phyloP scores from a whole-genome alignment of 305 asterid species.

The Fraxinus platypoda region DNA sequence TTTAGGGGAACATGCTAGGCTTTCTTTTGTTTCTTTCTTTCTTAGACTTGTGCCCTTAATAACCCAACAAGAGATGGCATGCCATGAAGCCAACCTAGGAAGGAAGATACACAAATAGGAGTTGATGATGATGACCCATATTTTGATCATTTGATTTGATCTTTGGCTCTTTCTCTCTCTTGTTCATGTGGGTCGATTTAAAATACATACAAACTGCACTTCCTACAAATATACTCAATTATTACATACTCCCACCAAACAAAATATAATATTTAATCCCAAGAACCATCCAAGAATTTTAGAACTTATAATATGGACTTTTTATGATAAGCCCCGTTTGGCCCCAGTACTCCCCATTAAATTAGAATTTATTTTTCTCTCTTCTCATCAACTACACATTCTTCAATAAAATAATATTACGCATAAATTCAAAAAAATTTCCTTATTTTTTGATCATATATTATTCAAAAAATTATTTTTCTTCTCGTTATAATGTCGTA shows the following conservation, averaged over 20 bases:
- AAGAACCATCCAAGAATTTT: slow-evolving; percentile 40
- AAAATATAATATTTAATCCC: slow-evolving; percentile 28
- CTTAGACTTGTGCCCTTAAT: slow-evolving; percentile 36
- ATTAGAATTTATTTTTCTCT: too few species aligned
- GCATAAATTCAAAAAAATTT: too few species aligned
- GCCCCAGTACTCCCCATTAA: too few species aligned
- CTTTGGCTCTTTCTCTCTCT: neutral
- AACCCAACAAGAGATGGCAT: slow-evolving; percentile 36
- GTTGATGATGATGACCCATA: slow-evolving; percentile 28
- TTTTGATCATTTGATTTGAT: slow-evolving; percentile 25
- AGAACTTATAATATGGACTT: slow-evolving; percentile 6
- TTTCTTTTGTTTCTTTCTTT: slow-evolving; percentile 7
- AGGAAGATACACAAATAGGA: slow-evolving; percentile 18
- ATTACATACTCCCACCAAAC: slow-evolving; percentile 34
- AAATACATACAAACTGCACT: slow-evolving; percentile 38
- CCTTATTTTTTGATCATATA: too few species aligned
- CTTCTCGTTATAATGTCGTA: too few species aligned
- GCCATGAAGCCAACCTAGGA: slow-evolving; percentile 37
- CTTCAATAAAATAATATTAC: too few species aligned
- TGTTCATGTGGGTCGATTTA: slow-evolving; percentile 37
- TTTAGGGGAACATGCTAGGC: neutral
- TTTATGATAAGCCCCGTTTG: too few species aligned
- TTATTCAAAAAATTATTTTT: too few species aligned
- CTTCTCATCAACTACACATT: too few species aligned
- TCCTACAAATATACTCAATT: slow-evolving; percentile 40